Evolutionary conservation across 2,329 filamentous ascomycete species (phyloP).

Genomic region (Colletotrichum shisoi): DNA sequence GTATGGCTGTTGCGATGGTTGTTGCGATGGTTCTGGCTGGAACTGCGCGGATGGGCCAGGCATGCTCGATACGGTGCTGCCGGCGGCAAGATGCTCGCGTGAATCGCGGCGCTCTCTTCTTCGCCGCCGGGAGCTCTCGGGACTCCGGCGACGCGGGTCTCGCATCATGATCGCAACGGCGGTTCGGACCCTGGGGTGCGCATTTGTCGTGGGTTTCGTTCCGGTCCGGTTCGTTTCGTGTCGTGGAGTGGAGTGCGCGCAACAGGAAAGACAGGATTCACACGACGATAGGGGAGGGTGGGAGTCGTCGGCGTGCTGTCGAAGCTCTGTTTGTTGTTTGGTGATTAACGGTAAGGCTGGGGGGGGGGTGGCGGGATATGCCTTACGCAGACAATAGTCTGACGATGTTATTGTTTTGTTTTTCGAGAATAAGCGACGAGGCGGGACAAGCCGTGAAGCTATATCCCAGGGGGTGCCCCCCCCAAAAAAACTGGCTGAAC

Average conservation of each 20-base stretch:
- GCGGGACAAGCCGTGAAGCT: conserved; percentile 40
- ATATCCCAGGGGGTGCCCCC: conserved; percentile 31
- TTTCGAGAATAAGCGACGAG: conserved; percentile 26
- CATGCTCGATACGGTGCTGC: conserved; percentile 27
- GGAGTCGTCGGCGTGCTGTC: conserved; percentile 15
- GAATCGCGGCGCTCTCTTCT: conserved; percentile 41
- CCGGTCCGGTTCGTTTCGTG: background rate
- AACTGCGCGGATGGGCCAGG: conserved; percentile 26
- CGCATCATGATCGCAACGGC: conserved; percentile 58
- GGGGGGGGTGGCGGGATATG: background rate
- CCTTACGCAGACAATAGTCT: conserved; percentile 17
- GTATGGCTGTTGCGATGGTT: background rate
- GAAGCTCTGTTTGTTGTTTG: background rate
- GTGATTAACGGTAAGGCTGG: conserved; percentile 22
- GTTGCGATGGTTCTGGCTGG: conserved; percentile 20
- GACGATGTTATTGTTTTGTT: conserved; percentile 41
- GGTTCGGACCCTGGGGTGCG: conserved; percentile 26
- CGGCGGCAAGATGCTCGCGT: conserved; percentile 34
- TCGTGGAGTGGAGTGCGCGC: background rate
- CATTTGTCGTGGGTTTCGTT: conserved; percentile 28
- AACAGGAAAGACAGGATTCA: conserved; percentile 9
- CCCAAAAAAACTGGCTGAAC: conserved; percentile 27
- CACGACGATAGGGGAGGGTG: background rate
- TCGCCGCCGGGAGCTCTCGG: conserved; percentile 63
- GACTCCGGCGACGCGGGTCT: conserved; percentile 64